phyloP scores from a whole-genome alignment of 2,329 filamentous ascomycete species.

The Dothidotthia symphoricarpi region DNA sequence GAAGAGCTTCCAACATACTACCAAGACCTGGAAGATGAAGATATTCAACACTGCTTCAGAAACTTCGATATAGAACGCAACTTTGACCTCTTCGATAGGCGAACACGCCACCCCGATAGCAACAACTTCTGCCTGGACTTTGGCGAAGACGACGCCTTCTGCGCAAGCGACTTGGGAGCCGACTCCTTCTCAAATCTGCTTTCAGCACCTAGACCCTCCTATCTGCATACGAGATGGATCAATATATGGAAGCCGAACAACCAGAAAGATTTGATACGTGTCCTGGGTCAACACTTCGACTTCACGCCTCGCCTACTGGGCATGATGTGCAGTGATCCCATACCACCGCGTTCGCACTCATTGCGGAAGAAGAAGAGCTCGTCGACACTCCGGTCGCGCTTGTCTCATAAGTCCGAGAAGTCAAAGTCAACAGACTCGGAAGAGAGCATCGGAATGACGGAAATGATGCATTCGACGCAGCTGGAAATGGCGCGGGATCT shows the following conservation, averaged over 20 bases:
- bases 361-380: slow-evolving; percentile 29
- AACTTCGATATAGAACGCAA: slow-evolving; percentile 55
- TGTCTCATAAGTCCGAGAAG: slow-evolving; percentile 27
- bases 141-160: slow-evolving; percentile 54
- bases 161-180: slow-evolving; percentile 55
- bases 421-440: slow-evolving; percentile 31
- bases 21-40: slow-evolving; percentile 33
- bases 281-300: slow-evolving; percentile 61
- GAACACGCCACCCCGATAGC: slow-evolving; percentile 45
- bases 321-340: slow-evolving; percentile 61
- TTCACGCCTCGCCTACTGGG: slow-evolving; percentile 66
- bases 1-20: slow-evolving; percentile 39
- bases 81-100: slow-evolving; percentile 47
- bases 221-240: slow-evolving; percentile 66
- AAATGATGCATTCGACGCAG: slow-evolving; percentile 38
- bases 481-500: slow-evolving; percentile 39
- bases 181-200: slow-evolving; percentile 44
- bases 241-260: slow-evolving; percentile 69
- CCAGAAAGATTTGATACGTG: slow-evolving; percentile 57
- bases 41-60: slow-evolving; percentile 44
- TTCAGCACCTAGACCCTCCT: slow-evolving; percentile 46
- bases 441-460: slow-evolving; percentile 38
- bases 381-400: slow-evolving; percentile 31
- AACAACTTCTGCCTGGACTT: slow-evolving; percentile 67
- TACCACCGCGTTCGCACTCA: slow-evolving; percentile 25